A percentile compares a stretch with the other conserved stretches of the same genome.
phyloP scores from a whole-genome alignment of 768 basidiomycete genomes.

The Artomyces pyxidatus region DNA sequence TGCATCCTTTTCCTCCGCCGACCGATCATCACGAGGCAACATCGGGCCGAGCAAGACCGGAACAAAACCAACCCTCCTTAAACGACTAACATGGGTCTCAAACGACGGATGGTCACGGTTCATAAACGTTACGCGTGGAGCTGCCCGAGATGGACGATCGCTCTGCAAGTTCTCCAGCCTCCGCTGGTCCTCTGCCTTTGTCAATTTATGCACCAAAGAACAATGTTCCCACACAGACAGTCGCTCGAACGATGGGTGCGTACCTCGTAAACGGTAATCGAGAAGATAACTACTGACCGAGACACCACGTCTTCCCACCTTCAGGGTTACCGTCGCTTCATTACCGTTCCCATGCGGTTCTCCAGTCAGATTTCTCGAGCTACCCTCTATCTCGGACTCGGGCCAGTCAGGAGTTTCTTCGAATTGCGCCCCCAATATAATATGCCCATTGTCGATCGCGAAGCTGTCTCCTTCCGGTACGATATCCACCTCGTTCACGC shows the following conservation, averaged over 20 bases:
- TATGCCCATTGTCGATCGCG: too few species aligned
- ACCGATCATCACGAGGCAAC: slow-evolving; percentile 25
- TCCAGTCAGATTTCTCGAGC: too few species aligned
- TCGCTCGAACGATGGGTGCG: neutral
- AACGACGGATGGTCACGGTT: neutral
- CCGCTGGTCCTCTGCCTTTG: neutral
- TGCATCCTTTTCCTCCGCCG: slow-evolving; percentile 1
- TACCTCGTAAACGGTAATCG: neutral
- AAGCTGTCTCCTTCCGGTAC: too few species aligned
- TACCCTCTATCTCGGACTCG: too few species aligned
- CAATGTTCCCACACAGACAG: neutral
- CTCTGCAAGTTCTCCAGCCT: neutral
- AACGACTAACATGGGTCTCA: neutral
- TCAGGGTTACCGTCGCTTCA: too few species aligned
- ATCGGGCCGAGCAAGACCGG: slow-evolving; percentile 28
- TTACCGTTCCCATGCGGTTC: too few species aligned
- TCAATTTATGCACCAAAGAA: neutral
- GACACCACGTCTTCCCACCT: too few species aligned
- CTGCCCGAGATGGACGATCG: neutral
- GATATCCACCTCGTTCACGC: too few species aligned
- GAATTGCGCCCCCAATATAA: too few species aligned
- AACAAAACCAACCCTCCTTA: slow-evolving; percentile 5
- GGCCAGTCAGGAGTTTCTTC: too few species aligned
- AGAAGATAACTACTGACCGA: neutral
- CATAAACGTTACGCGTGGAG: neutral